A percentile compares a stretch with the other conserved stretches of the same genome.
These are phyloP conservation scores for Tuber indicum DNA, from an alignment of 495 filamentous ascomycete species.

Conservation along the genomic window DNA sequence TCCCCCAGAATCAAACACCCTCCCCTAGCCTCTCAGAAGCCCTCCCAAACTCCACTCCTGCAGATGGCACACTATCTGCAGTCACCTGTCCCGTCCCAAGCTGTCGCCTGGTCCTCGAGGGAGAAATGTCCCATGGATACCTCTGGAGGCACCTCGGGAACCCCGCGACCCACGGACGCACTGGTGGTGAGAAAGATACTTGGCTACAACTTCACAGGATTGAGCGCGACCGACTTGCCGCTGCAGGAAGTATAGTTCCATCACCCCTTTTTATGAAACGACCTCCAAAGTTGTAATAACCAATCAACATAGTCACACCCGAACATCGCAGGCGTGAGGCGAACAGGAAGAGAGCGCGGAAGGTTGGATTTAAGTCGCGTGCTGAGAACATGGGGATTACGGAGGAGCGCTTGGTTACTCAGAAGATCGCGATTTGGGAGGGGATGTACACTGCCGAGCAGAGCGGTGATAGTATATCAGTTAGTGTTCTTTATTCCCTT, in stretches of 20 bases:
- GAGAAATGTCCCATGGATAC: background rate
- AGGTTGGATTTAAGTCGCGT: background rate
- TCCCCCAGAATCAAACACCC: background rate
- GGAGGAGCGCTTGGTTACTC: background rate
- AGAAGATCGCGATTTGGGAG: background rate
- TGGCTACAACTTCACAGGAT: background rate
- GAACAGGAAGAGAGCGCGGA: background rate
- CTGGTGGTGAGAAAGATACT: background rate
- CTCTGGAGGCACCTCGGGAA: background rate
- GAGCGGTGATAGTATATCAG: background rate
- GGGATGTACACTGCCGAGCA: background rate
- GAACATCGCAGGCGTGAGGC: background rate
- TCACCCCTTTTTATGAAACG: background rate
- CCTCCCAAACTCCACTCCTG: background rate
- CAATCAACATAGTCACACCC: background rate
- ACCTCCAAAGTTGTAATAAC: background rate
- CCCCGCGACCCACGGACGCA: background rate
- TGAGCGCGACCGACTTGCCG: background rate
- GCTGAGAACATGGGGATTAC: background rate
- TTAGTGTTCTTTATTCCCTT: background rate
- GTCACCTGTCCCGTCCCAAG: background rate
- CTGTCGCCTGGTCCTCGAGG: background rate
- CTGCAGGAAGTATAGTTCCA: background rate
- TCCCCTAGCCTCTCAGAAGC: background rate
- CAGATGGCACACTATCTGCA: rapidly evolving